Evolutionary conservation across 495 filamentous ascomycete genomes (phyloP), one percentile per base, ranked within the genome.

Genomic region (Hamigera avellanea): DNA sequence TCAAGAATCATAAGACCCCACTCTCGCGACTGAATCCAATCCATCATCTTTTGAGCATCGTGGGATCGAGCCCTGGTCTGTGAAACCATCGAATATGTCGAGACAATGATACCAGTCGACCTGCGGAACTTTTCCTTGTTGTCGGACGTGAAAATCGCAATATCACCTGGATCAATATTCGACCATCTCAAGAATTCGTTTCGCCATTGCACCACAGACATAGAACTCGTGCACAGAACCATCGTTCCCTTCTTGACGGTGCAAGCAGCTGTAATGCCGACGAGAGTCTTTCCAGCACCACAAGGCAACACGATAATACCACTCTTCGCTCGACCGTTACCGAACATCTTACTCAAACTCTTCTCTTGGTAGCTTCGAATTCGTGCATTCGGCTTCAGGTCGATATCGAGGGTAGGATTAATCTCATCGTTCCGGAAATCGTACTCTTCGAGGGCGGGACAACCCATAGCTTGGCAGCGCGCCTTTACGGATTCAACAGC

Each of bases 1-100:
- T 99, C 91, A 5, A 96, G 72, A 42, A 99, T 84, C 81, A 99
- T 86, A 30, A 99, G 69, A 50, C 91, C 91, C 93, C 91, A 96
- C 71, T 99, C 91, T 37, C 89, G 78, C n/a, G 67, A 67, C 19
- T 70, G 75, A 41, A 99, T 71, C 59, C 94, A 96, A 37, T 95
- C 81, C 91, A 96, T 95, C 80, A 96, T 93, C 64, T 94, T 93
- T 54, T 89, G 75, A 25, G 86, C 80, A 52, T 99, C 91, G 49
- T 96, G 77, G 12, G 93, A 89, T 15, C 91, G 71, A 36, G 80
- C 78, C 23, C 83, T 69, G 15, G 81, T 85, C 50, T 93, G 81
- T 7, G 88, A 91, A 8, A 99, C 86, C 91, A 99, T 99, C 32
- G 86, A 86, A 55, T 99, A 99, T 1, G 91, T 96, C 26, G 86